Conservation (phyloP, 345 rosid species). For the Punica granatum region DNA sequence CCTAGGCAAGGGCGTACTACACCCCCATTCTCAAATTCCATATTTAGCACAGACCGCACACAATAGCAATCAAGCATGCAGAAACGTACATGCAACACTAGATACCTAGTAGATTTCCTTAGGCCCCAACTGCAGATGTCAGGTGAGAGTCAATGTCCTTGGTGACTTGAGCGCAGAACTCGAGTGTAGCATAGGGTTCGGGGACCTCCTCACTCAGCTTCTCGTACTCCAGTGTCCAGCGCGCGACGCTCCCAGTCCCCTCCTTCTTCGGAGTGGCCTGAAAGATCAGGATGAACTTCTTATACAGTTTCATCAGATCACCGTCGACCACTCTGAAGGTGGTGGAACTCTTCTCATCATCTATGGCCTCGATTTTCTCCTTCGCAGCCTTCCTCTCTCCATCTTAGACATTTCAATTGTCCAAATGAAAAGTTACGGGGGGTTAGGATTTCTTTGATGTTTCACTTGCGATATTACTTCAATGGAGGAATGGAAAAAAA, state of each 20-base stretch:
- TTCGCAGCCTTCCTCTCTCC: constrained; percentile 23
- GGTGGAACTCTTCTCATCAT: constrained; percentile 27
- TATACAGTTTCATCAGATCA: constrained; percentile 27
- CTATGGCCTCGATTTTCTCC: constrained; percentile 28
- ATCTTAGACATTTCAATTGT: constrained; percentile 1
- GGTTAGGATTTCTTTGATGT: too few relatives aligned
- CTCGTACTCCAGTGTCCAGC: constrained; percentile 11
- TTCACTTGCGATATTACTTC: too few relatives aligned
- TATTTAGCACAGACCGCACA: too few relatives aligned
- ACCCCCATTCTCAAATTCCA: too few relatives aligned
- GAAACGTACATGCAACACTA: too few relatives aligned
- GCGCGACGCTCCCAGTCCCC: constrained; percentile 13
- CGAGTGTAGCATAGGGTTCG: constrained; percentile 4
- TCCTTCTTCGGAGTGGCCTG: constrained; percentile 9
- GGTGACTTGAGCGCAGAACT: constrained; percentile 1
- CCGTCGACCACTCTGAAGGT: constrained; percentile 30
- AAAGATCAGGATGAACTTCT: constrained; percentile 6
- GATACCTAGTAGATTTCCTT: neutral
- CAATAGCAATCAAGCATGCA: too few relatives aligned
- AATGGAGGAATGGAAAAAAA: too few relatives aligned
- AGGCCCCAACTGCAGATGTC: neutral
- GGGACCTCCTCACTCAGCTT: constrained; percentile 11
- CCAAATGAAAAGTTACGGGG: neutral
- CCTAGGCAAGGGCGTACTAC: too few relatives aligned
- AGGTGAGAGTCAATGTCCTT: constrained; percentile 1